Conservation (phyloP, 2,329 filamentous ascomycete genomes). For the Fusarium sp. region DNA sequence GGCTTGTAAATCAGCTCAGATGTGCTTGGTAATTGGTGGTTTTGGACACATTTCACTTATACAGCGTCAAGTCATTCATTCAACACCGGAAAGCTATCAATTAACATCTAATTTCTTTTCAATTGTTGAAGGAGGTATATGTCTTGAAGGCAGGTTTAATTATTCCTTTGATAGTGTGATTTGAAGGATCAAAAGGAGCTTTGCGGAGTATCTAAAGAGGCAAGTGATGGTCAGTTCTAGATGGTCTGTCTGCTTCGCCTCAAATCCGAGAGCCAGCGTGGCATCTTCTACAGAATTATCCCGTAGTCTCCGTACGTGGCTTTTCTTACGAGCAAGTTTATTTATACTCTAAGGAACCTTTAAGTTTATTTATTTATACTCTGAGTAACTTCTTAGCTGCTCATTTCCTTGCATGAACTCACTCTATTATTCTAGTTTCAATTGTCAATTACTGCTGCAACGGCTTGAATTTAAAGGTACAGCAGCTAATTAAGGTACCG, state of each 20-base stretch:
- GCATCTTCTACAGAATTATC: conserved; percentile 34
- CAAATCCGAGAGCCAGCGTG: conserved; percentile 42
- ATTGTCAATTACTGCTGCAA: not conserved
- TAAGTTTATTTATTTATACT: not conserved
- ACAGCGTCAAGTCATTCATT: not conserved
- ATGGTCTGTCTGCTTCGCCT: conserved; percentile 27
- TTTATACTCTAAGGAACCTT: not conserved
- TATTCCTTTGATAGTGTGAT: too few species aligned
- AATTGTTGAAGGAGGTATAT: too few species aligned
- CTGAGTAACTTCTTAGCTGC: not conserved
- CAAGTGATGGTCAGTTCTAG: conserved; percentile 20
- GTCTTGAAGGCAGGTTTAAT: too few species aligned
- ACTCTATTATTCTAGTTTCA: not conserved
- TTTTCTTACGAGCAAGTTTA: conserved; percentile 1
- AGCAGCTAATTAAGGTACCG: conserved; percentile 25
- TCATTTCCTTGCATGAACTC: not conserved
- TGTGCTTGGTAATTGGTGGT: conserved; percentile 25
- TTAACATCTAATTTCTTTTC: too few species aligned
- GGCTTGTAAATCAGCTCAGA: conserved; percentile 32
- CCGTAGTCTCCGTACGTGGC: not conserved
- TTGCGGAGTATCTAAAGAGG: not conserved
- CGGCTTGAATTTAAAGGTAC: not conserved
- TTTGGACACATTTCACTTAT: conserved; percentile 37
- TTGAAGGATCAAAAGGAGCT: not conserved
- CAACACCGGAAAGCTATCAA: too few species aligned